Base-by-base conservation (phyloP, 495 filamentous ascomycete species). In the Apiosordaria backusii region DNA sequence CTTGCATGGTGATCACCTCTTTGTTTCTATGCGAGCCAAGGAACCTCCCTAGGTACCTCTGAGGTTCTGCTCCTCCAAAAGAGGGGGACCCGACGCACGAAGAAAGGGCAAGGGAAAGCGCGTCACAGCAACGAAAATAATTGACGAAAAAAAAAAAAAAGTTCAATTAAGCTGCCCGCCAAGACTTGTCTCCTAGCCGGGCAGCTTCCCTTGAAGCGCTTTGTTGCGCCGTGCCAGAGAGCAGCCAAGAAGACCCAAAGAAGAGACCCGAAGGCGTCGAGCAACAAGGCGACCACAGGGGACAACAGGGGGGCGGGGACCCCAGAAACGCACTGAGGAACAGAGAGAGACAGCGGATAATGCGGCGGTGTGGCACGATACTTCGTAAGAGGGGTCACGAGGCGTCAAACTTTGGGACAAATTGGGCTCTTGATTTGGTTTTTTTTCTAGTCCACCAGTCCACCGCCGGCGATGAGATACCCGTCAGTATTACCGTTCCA, bases 361-460 rank as follows among this genome's bases (percentile, higher is more conserved):
- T 70, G 73, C 70, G 64, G 69, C 69, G 71, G 70, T 77, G 75
- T 74, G 75, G 73, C 71, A 72, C 68, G 22, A 64, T 60, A 2
- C 24, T 27, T 52, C n/a, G 29, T 22, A 50, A 67, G 66, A 65
- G 59, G 63, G 70, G 72, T 77, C 75, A 77, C 75, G 72, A 72
- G 75, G 72, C 61, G 58, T 63, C 62, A 64, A 64, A 57, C 27
- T n/a, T 61, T 53, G 63, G 64, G 66, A 68, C 55, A 27, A 50
- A 57, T 23, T 57, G 61, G 64, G 50, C 52, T 57, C 62, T 68
- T 61, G 67, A 64, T 70, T 70, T 73, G 70, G 68, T 60, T 63
- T 45, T 45, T 45, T 45, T 45, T 10, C 29, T 6, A 35, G 29
- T 35, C 29, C 29, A 35, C 29, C 29, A 35, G 6, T 35, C 29